Percentiles rank a stretch among this genome's conserved stretches.
Evolutionary conservation across 441 rosid genomes (phyloP).

Genomic region (Erysimum cheiri): DNA sequence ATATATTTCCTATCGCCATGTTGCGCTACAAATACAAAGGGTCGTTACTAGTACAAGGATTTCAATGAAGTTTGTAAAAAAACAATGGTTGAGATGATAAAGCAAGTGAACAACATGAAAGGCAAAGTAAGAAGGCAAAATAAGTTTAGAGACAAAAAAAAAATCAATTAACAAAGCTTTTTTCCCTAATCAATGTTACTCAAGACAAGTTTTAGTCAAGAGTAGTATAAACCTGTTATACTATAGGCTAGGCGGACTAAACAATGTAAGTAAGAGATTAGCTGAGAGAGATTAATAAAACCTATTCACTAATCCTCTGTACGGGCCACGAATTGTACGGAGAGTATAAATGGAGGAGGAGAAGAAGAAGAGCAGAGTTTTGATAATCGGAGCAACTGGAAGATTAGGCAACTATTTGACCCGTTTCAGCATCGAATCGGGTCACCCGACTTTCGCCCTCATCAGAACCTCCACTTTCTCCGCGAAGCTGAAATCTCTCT

Average conservation of each 20-base stretch:
- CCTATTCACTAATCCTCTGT: too few relatives aligned
- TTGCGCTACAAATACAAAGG: too few relatives aligned
- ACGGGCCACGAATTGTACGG: background rate
- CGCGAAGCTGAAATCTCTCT: conserved; percentile 53
- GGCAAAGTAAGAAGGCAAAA: background rate
- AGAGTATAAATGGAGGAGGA: conserved; percentile 24
- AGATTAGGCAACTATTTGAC: conserved; percentile 67
- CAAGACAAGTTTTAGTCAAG: too few relatives aligned
- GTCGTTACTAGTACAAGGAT: too few relatives aligned
- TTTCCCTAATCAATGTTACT: too few relatives aligned
- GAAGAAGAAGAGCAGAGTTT: conserved; percentile 60
- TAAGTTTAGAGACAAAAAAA: background rate
- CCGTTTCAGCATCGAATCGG: conserved; percentile 52
- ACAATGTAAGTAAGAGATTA: conserved; percentile 7
- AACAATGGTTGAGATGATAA: too few relatives aligned
- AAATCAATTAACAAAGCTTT: background rate
- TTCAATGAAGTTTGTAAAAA: too few relatives aligned
- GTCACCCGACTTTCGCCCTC: conserved; percentile 69
- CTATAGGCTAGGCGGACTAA: background rate
- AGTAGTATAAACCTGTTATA: too few relatives aligned
- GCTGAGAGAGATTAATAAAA: background rate
- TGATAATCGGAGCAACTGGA: conserved; percentile 82
- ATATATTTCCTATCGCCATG: conserved; percentile 7
- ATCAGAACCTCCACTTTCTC: conserved; percentile 56
- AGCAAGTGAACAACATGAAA: background rate